Conservation (phyloP, 148 eudicot genomes). For the Cornus suecica region DNA sequence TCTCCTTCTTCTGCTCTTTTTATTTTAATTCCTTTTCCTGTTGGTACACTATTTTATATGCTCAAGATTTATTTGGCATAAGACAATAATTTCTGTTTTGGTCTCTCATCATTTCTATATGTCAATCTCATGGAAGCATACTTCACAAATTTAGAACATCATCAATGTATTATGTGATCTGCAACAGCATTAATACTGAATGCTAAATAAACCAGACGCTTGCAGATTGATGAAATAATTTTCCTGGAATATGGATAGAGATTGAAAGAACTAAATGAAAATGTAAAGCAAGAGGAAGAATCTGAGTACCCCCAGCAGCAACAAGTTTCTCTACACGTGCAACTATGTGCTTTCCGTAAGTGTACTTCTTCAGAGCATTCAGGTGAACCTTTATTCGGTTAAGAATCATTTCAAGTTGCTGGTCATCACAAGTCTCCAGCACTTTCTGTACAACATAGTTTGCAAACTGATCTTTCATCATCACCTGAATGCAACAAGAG, state of each 20-base stretch:
- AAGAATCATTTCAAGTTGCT: slow-evolving; percentile 74
- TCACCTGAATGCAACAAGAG: slow-evolving; percentile 37
- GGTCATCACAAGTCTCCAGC: slow-evolving; percentile 88
- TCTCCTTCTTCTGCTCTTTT: no score
- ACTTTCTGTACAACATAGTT: slow-evolving; percentile 80
- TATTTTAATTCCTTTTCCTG: no score
- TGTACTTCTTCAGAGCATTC: slow-evolving; percentile 80
- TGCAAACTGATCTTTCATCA: slow-evolving; percentile 84
- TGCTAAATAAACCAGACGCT: neutral
- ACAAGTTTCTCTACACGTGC: slow-evolving; percentile 93
- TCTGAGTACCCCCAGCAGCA: slow-evolving; percentile 69
- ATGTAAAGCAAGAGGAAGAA: neutral
- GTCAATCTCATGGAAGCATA: neutral
- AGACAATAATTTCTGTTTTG: no score
- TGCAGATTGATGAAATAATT: neutral
- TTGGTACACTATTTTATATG: no score
- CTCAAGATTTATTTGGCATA: no score
- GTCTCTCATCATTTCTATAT: neutral
- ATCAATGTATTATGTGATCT: neutral
- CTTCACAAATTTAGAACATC: neutral
- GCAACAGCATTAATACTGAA: neutral
- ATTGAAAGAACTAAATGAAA: neutral
- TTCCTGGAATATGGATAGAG: neutral
- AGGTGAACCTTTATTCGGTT: slow-evolving; percentile 73
- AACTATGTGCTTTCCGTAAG: slow-evolving; percentile 91